These are phyloP conservation scores for Gracilaria vermiculophylla DNA, from an alignment of 23 red algal species.

Conservation along the genomic window DNA sequence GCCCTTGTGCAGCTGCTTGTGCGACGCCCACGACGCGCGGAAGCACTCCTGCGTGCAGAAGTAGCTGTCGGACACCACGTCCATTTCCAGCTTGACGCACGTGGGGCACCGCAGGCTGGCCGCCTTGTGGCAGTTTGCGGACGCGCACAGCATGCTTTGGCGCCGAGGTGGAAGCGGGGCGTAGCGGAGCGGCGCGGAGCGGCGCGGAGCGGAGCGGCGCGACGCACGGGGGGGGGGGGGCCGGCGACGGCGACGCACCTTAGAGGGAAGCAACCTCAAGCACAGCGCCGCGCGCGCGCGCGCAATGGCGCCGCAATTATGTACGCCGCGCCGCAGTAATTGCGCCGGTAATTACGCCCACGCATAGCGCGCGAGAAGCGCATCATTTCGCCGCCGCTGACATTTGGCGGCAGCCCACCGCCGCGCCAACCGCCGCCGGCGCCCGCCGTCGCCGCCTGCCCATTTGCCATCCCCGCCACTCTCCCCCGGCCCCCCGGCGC, in stretches of 20 bases:
- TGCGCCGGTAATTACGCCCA: too few relatives aligned
- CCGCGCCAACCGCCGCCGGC: not conserved
- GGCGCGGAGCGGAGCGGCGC: not conserved
- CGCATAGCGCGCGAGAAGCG: too few relatives aligned
- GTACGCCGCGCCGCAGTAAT: too few relatives aligned
- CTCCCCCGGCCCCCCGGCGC: too few relatives aligned
- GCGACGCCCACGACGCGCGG: constrained; percentile 54
- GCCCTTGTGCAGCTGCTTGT: constrained; percentile 78
- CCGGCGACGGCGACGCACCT: not conserved
- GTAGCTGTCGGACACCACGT: constrained; percentile 32
- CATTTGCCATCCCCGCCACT: too few relatives aligned
- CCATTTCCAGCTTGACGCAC: constrained; percentile 77
- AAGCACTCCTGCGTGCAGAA: constrained; percentile 92
- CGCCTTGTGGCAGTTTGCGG: constrained; percentile 20
- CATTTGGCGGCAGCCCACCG: not conserved
- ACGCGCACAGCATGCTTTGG: constrained; percentile 50
- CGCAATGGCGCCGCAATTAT: too few relatives aligned
- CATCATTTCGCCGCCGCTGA: too few relatives aligned
- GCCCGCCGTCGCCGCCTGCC: not conserved
- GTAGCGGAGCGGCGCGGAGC: not conserved
- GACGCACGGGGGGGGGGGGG: too few relatives aligned
- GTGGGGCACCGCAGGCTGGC: constrained; percentile 70
- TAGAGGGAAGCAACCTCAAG: too few relatives aligned
- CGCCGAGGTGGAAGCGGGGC: not conserved
- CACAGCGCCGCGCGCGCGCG: too few relatives aligned